A percentile compares a stretch with the other conserved stretches of the same genome.
These are phyloP conservation scores for Boletales sp. DNA, from an alignment of 768 basidiomycete genomes.

Conservation along the genomic window DNA sequence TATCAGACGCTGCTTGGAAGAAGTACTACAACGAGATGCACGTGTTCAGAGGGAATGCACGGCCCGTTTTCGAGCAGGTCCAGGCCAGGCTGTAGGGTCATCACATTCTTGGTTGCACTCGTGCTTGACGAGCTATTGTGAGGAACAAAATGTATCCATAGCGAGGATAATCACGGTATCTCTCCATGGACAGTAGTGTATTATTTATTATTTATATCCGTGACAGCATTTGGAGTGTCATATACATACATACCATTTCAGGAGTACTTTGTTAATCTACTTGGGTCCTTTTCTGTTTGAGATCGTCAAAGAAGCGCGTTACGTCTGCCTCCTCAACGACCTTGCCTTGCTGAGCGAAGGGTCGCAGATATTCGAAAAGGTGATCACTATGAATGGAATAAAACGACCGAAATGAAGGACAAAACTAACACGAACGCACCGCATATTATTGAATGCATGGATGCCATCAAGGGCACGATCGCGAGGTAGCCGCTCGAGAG, in stretches of 20 bases:
- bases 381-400: constrained; percentile 49
- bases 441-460: constrained; percentile 78
- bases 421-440: constrained; percentile 40
- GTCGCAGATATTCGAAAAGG: constrained; percentile 65
- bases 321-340: constrained; percentile 74
- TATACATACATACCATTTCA: background rate
- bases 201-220: background rate
- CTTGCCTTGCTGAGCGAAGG: constrained; percentile 75
- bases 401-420: background rate
- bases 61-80: constrained; percentile 23
- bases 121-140: no score
- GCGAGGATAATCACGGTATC: no score
- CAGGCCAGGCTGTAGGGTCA: no score
- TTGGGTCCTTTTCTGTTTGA: constrained; percentile 33
- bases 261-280: background rate
- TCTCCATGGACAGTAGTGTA: background rate
- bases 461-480: constrained; percentile 83
- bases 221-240: no score
- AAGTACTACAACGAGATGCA: constrained; percentile 38
- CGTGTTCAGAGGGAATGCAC: constrained; percentile 41
- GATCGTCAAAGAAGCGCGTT: constrained; percentile 57
- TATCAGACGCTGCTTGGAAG: constrained; percentile 50
- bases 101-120: no score
- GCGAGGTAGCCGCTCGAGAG: constrained; percentile 67
- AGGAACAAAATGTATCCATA: no score